Percentiles rank a stretch among this genome's conserved stretches.
These are phyloP conservation scores for Meyerozyma carpophila DNA, from an alignment of 1,139 yeast genomes.

Conservation along the genomic window DNA sequence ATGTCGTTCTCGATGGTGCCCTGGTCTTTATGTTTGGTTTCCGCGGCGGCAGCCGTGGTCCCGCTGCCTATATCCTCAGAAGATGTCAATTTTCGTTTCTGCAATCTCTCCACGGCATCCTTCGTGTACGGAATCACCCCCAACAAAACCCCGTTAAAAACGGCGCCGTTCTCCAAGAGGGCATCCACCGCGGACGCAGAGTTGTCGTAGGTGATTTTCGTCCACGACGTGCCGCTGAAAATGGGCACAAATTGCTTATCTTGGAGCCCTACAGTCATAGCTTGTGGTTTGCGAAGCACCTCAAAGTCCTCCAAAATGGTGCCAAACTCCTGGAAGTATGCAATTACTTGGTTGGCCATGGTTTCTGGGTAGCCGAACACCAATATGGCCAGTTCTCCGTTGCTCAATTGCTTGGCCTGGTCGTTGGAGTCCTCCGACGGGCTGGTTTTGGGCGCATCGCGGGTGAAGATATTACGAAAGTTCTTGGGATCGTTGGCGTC, in stretches of 20 bases:
- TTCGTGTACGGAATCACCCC: slow-evolving; percentile 74
- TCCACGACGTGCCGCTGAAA: slow-evolving; percentile 84
- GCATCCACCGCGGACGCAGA: slow-evolving; percentile 79
- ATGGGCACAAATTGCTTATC: slow-evolving; percentile 45
- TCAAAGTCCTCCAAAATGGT: slow-evolving; percentile 72
- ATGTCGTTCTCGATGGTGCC: slow-evolving; percentile 5
- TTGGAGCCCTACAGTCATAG: background rate
- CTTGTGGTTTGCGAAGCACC: slow-evolving; percentile 7
- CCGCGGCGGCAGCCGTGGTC: slow-evolving; percentile 17
- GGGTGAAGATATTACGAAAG: slow-evolving; percentile 42
- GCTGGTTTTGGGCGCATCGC: slow-evolving; percentile 8
- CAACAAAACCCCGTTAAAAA: slow-evolving; percentile 63
- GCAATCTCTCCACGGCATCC: slow-evolving; percentile 56
- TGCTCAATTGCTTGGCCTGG: slow-evolving; percentile 16
- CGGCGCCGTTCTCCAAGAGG: slow-evolving; percentile 71
- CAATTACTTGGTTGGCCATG: slow-evolving; percentile 59
- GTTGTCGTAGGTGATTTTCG: slow-evolving; percentile 75
- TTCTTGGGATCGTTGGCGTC: slow-evolving; percentile 43
- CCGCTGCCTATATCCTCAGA: slow-evolving; percentile 56
- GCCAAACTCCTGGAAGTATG: slow-evolving; percentile 79
- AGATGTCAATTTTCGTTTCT: slow-evolving; percentile 47
- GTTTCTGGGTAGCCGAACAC: slow-evolving; percentile 88
- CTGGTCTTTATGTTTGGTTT: slow-evolving; percentile 9
- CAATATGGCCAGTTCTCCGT: slow-evolving; percentile 60
- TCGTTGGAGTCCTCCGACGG: slow-evolving; percentile 4